A percentile compares a stretch with the other conserved stretches of the same genome.
phyloP scores from a whole-genome alignment of 257 asterid species.

The Penstemon eatonii region DNA sequence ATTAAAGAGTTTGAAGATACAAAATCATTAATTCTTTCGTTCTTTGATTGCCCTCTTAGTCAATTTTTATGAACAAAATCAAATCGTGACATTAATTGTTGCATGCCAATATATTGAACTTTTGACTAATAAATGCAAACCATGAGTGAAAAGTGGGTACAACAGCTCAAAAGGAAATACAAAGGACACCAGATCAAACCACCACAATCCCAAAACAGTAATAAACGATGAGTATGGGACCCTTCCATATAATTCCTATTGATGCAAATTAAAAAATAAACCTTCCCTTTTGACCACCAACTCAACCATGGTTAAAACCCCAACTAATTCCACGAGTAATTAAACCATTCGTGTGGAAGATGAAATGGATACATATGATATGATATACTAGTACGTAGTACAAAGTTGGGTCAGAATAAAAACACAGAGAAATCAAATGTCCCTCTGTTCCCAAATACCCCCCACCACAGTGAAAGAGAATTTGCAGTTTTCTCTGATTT shows the following conservation, averaged over 20 bases:
- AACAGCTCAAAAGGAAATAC: not conserved
- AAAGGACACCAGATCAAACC: slow-evolving; percentile 13
- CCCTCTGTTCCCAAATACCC: slow-evolving; percentile 52
- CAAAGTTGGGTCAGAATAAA: slow-evolving; percentile 45
- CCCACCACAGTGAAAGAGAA: slow-evolving; percentile 41
- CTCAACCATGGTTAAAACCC: slow-evolving; percentile 9
- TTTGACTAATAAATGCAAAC: not conserved
- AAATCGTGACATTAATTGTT: not conserved
- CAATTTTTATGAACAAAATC: too few species aligned
- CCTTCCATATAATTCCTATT: slow-evolving; percentile 21
- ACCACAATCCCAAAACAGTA: slow-evolving; percentile 24
- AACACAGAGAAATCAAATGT: slow-evolving; percentile 40
- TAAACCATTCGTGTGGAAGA: slow-evolving; percentile 55
- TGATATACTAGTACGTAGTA: slow-evolving; percentile 14
- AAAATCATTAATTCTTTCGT: too few species aligned
- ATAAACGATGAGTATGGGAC: slow-evolving; percentile 14
- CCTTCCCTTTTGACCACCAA: slow-evolving; percentile 12
- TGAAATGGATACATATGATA: not conserved
- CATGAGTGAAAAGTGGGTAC: not conserved
- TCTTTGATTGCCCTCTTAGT: too few species aligned
- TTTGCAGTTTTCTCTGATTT: slow-evolving; percentile 43
- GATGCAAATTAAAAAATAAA: slow-evolving; percentile 29
- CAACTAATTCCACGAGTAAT: slow-evolving; percentile 28
- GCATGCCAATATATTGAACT: not conserved
- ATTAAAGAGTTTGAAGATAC: too few species aligned